Base-by-base conservation (phyloP, 805 yeast species). In the Saccharomyces paradoxus region DNA sequence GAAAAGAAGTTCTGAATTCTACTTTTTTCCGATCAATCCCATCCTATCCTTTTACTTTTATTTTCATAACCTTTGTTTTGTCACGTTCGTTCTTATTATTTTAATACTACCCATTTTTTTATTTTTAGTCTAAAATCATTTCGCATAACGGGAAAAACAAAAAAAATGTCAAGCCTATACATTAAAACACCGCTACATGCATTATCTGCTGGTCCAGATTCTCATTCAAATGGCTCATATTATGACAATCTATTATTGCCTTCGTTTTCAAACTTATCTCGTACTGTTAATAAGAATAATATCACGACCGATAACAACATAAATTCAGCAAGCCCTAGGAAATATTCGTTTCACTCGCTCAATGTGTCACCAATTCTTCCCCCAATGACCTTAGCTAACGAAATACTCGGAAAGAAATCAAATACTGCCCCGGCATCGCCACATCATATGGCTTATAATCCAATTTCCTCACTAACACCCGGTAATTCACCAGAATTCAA, bases 351-450 rank as follows among this genome's bases (percentile, higher is more conserved):
- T 17, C 44, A 37, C 12, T 37, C 44, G 24, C 44, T 37, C 44
- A 37, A 37, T 17, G 44, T 37, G 24, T 37, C 44, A 4, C 44
- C 44, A 17, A 37, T 37, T 37, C 12, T 37, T n/a, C 49, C 29
- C 17, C 29, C 52, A 21, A 21, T 50, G 27, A 28, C 50, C 12
- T 27, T 50, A 17, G 14, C 50, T 44, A 28, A 26, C 24, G 37
- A 29, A 21, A 26, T 53, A 24, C 22, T 51, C 9, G 26, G 58
- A n/a, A 58, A 58, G 37, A 64, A 64, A 52, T 60, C 67, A 32
- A 60, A 56, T 26, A 67, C 72, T 10, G 72, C 70, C 2, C 72
- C 72, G 22, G 66, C 69, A 7, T 67, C 71, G 8, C 68, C 71
- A 22, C 54, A 56, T 32, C 55, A 55, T 21, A 48, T 30, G 24